Conservation (phyloP, 108 stramenopile species). For the Cyclotella atomus region DNA sequence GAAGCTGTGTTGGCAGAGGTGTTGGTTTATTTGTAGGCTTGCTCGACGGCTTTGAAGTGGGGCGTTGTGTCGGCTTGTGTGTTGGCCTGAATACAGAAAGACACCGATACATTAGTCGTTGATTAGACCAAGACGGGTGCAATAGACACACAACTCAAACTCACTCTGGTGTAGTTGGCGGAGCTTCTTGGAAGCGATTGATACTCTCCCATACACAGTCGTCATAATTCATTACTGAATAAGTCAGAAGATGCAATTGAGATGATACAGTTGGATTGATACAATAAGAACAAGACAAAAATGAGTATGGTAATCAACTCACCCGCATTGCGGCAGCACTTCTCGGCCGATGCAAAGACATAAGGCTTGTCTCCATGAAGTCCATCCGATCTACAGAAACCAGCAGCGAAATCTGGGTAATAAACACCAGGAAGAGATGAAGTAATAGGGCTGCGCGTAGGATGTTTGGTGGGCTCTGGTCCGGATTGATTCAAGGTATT, state of each 20-base stretch:
- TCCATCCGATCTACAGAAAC: background rate
- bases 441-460: background rate
- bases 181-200: background rate
- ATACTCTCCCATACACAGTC: background rate
- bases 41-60: background rate
- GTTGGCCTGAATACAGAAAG: background rate
- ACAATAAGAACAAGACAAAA: no score
- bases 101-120: no score
- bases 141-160: background rate
- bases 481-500: constrained; percentile 3
- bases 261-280: no score
- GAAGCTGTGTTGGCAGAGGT: background rate
- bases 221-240: background rate
- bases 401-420: constrained; percentile 7
- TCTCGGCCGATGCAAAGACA: background rate
- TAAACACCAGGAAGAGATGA: background rate
- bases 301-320: no score
- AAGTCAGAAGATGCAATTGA: no score
- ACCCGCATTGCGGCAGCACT: background rate
- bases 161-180: background rate
- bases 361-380: background rate
- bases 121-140: background rate
- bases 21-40: no score
- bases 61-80: background rate
- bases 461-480: background rate